Percentiles rank a stretch among this genome's conserved stretches.
These are phyloP conservation scores for Yarrowia sp. DNA, from an alignment of 805 yeast species.

Conservation along the genomic window DNA sequence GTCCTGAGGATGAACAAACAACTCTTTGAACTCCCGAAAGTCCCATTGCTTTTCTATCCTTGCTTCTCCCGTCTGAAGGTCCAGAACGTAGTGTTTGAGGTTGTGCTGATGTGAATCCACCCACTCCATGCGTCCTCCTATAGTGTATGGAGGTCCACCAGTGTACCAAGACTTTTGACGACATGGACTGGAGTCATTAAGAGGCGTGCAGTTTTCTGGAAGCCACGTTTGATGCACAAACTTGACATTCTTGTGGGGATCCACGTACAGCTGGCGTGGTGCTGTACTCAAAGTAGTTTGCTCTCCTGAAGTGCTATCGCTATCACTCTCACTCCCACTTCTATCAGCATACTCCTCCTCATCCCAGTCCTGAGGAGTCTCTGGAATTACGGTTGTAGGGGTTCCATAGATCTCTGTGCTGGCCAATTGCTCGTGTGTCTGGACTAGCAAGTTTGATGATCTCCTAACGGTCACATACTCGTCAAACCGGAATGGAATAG, in stretches of 20 bases:
- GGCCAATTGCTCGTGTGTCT: background rate
- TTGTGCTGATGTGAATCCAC: background rate
- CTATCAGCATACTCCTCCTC: background rate
- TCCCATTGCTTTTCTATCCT: background rate
- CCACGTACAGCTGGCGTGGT: background rate
- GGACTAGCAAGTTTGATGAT: background rate
- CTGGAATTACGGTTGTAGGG: background rate
- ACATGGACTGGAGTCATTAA: background rate
- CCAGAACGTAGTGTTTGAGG: background rate
- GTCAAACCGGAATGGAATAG: background rate
- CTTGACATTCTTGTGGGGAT: background rate
- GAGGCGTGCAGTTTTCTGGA: background rate
- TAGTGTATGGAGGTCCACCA: background rate
- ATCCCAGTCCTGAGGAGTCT: background rate
- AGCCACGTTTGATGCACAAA: background rate
- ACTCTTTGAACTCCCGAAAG: background rate
- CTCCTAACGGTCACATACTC: background rate
- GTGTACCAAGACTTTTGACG: conserved; percentile 9
- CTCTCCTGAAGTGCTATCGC: background rate
- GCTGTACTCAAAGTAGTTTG: background rate
- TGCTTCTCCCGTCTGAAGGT: background rate
- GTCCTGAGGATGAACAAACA: conserved; percentile 1
- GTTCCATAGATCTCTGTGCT: background rate
- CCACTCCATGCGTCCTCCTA: conserved; percentile 1
- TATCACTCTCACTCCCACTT: background rate